Evolutionary conservation across 345 rosid species (phyloP).

Genomic region (Aegle marmelos): DNA sequence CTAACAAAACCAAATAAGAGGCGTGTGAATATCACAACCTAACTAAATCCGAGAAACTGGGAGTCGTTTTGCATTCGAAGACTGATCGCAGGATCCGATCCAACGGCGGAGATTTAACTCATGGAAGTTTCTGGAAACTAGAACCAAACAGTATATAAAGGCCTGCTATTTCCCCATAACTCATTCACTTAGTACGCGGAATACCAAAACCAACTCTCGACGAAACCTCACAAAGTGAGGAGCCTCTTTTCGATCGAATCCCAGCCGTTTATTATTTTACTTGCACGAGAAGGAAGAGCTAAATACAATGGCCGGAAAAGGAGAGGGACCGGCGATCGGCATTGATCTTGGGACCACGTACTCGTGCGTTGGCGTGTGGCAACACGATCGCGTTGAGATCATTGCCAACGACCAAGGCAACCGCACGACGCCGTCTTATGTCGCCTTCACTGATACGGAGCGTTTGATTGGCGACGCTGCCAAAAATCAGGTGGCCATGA

Average conservation of each 20-base stretch:
- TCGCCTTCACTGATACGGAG: conserved; percentile 52
- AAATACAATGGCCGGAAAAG: conserved; percentile 46
- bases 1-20: not conserved
- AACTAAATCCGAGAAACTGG: conserved; percentile 2
- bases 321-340: conserved; percentile 59
- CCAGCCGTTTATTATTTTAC: not conserved
- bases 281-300: not conserved
- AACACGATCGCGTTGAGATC: conserved; percentile 57
- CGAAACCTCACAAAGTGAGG: no score
- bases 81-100: conserved; percentile 1
- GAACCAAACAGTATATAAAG: not conserved
- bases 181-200: not conserved
- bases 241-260: not conserved
- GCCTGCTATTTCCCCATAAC: not conserved
- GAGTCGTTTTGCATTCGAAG: not conserved
- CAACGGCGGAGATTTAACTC: not conserved
- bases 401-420: conserved; percentile 62
- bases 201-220: not conserved
- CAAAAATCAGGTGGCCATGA: conserved; percentile 67
- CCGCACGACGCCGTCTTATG: conserved; percentile 51
- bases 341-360: conserved; percentile 55
- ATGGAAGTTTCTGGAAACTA: conserved; percentile 27
- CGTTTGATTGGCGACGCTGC: conserved; percentile 60
- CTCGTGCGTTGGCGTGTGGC: conserved; percentile 65
- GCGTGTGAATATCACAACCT: not conserved